A percentile compares a stretch with the other conserved stretches of the same genome.
Evolutionary conservation across 176 grass and related monocot genomes (phyloP).

Genomic region (Lolium multiflorum): DNA sequence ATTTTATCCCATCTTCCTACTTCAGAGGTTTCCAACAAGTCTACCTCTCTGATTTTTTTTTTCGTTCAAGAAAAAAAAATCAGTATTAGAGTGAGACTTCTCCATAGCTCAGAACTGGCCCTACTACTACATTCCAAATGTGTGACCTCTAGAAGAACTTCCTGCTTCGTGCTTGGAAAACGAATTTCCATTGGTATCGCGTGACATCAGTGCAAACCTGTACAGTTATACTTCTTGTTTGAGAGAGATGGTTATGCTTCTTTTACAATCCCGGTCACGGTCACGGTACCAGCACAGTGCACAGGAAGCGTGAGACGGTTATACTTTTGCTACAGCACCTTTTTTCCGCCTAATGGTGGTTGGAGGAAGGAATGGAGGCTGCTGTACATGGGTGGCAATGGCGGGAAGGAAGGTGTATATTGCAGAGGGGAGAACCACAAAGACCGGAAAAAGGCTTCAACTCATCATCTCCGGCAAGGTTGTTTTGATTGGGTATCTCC

Average conservation of each 20-base stretch:
- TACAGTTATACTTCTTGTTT: not conserved
- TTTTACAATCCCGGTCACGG: not conserved
- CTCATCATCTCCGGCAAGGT: not conserved
- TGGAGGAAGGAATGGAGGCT: no score
- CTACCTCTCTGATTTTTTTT: no score
- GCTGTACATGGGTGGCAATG: slow-evolving; percentile 16
- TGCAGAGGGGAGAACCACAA: slow-evolving; percentile 40
- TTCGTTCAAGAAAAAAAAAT: no score
- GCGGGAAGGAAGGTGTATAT: slow-evolving; percentile 33
- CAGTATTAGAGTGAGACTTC: no score
- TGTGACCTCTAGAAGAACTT: no score
- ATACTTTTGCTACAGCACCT: no score
- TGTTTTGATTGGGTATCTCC: no score
- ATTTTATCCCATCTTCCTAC: not conserved
- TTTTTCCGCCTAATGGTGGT: not conserved
- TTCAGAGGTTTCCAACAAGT: not conserved
- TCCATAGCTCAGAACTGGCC: no score
- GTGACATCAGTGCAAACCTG: not conserved
- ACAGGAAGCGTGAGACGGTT: no score
- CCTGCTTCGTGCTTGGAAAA: not conserved
- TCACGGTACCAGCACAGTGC: no score
- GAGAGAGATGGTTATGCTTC: not conserved
- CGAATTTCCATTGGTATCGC: not conserved
- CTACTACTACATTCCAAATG: no score
- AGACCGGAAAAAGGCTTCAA: slow-evolving; percentile 37